phyloP scores from a whole-genome alignment of 768 basidiomycete genomes.

The Psilocybe sp. region DNA sequence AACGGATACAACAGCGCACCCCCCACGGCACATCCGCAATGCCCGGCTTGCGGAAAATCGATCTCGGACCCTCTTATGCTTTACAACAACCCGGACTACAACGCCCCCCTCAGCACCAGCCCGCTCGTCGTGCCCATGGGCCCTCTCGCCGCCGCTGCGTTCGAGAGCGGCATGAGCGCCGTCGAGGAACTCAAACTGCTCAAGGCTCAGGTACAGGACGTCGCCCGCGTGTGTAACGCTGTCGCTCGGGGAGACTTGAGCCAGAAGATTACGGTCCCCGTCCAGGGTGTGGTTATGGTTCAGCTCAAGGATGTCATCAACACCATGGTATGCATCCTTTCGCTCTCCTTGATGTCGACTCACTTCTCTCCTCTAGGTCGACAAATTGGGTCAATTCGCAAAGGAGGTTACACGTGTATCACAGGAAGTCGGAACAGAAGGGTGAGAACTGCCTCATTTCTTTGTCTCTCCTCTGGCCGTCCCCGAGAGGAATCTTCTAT shows the following conservation, averaged over 20 bases:
- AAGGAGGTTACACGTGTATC: conserved; percentile 86
- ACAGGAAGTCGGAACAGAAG: conserved; percentile 83
- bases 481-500: neutral
- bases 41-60: conserved; percentile 55
- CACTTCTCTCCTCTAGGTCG: conserved; percentile 23
- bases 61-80: conserved; percentile 44
- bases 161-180: conserved; percentile 66
- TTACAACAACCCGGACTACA: conserved; percentile 27
- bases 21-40: conserved; percentile 41
- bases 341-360: neutral
- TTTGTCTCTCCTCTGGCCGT: neutral
- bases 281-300: conserved; percentile 77
- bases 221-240: conserved; percentile 78
- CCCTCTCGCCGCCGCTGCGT: conserved; percentile 58
- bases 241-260: conserved; percentile 74
- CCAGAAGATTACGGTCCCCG: conserved; percentile 77
- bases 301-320: conserved; percentile 81
- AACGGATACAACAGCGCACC: conserved; percentile 38
- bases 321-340: conserved; percentile 39
- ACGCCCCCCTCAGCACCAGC: conserved; percentile 48
- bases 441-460: conserved; percentile 32
- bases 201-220: conserved; percentile 82
- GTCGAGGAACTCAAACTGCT: conserved; percentile 75
- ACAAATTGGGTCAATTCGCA: conserved; percentile 80
- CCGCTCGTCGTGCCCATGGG: conserved; percentile 52